A percentile compares a stretch with the other conserved stretches of the same genome.
These are phyloP conservation scores for Aegilops speltoides DNA, from an alignment of 176 grass and related monocot species.

Conservation along the genomic window DNA sequence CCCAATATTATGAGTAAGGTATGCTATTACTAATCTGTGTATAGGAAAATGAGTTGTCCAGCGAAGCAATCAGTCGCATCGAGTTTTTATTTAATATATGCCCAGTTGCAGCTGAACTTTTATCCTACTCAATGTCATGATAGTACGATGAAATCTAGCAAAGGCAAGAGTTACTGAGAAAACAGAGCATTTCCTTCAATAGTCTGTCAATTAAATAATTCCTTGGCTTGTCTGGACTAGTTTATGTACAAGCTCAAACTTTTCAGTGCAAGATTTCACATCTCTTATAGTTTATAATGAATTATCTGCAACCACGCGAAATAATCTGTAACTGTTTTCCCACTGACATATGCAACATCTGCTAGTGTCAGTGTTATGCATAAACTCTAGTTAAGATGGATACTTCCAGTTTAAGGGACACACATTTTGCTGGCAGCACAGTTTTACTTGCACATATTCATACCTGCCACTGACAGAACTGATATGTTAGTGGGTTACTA, in stretches of 20 bases:
- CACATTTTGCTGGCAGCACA: not conserved
- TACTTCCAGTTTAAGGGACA: not conserved
- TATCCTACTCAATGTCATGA: constrained; percentile 16
- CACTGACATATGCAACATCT: not conserved
- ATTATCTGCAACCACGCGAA: not conserved
- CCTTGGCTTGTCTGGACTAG: not conserved
- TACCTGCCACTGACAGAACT: not conserved
- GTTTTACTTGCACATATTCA: not conserved
- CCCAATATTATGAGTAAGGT: constrained; percentile 99
- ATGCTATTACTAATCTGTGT: constrained; percentile 22
- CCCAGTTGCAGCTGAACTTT: not conserved
- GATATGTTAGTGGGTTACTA: not conserved
- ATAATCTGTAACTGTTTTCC: not conserved
- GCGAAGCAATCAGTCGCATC: not conserved
- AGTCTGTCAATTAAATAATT: not conserved
- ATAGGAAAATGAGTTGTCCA: not conserved
- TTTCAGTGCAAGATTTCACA: not conserved
- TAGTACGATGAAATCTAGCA: not conserved
- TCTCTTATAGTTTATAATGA: constrained; percentile 14
- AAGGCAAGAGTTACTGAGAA: constrained; percentile 21
- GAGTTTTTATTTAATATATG: not conserved
- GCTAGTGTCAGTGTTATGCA: not conserved
- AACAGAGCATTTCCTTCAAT: not conserved
- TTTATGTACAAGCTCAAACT: not conserved
- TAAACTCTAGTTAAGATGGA: not conserved